phyloP scores from a whole-genome alignment of 2,329 filamentous ascomycete species.

The Monosporascus sp. region DNA sequence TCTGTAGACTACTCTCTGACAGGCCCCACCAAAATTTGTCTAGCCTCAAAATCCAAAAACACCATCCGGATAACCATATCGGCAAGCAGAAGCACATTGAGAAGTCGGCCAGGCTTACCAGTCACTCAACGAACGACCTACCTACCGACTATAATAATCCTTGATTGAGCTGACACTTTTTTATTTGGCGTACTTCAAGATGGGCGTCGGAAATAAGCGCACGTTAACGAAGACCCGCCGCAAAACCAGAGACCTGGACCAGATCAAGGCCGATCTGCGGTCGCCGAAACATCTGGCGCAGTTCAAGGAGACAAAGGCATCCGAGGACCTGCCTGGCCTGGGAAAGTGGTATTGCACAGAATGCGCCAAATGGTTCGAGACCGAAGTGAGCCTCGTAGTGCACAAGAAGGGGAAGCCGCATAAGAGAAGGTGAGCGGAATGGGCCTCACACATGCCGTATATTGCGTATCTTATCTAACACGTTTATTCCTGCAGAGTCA shows the following conservation, averaged over 20 bases:
- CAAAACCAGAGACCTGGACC: slow-evolving; percentile 78
- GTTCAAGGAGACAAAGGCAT: slow-evolving; percentile 71
- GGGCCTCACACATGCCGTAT: background rate
- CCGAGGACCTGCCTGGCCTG: slow-evolving; percentile 82
- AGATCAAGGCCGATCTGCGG: slow-evolving; percentile 77
- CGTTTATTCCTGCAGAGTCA: slow-evolving; percentile 51
- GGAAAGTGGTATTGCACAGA: slow-evolving; percentile 85
- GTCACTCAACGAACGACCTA: background rate
- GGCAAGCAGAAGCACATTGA: too few relatives aligned
- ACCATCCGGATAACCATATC: background rate
- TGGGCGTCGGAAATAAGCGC: slow-evolving; percentile 63
- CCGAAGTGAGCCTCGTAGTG: slow-evolving; percentile 65
- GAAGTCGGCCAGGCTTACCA: background rate
- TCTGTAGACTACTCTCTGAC: too few relatives aligned
- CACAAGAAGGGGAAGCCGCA: slow-evolving; percentile 89
- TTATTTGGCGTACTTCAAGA: slow-evolving; percentile 30
- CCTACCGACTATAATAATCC: too few relatives aligned
- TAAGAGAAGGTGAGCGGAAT: slow-evolving; percentile 65
- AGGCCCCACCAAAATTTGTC: slow-evolving; percentile 24
- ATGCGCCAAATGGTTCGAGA: slow-evolving; percentile 96
- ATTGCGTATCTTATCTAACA: slow-evolving; percentile 19
- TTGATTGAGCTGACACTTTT: too few relatives aligned
- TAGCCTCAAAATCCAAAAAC: background rate
- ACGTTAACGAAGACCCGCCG: slow-evolving; percentile 72
- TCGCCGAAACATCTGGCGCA: slow-evolving; percentile 75